Percentiles rank a stretch among this genome's conserved stretches.
Evolutionary conservation across 2,329 filamentous ascomycete species (phyloP).

Genomic region (Venturia asperata): DNA sequence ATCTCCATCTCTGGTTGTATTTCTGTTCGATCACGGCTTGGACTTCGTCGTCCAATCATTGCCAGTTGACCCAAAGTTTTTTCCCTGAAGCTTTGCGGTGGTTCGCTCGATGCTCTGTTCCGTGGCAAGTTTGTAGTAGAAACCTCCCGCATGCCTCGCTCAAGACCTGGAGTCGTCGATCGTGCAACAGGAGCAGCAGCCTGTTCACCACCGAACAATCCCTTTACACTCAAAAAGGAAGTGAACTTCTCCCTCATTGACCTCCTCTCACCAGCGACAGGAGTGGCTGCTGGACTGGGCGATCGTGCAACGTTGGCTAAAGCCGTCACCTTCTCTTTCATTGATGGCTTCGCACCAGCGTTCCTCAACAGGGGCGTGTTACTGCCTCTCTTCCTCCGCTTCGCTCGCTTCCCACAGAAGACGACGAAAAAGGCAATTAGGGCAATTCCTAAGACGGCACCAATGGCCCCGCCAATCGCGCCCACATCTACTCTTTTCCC

Average conservation of each 20-base stretch:
- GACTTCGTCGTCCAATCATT: background rate
- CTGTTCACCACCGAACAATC: slow-evolving; percentile 9
- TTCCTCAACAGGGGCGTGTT: background rate
- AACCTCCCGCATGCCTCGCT: slow-evolving; percentile 14
- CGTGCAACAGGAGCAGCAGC: background rate
- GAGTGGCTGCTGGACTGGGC: background rate
- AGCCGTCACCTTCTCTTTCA: slow-evolving; percentile 10
- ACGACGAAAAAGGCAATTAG: slow-evolving; percentile 8
- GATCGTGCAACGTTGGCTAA: background rate
- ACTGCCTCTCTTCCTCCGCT: slow-evolving; percentile 14
- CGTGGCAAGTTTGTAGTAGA: background rate
- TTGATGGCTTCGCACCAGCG: background rate
- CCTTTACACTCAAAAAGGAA: background rate
- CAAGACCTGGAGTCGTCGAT: slow-evolving; percentile 7
- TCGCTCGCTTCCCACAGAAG: slow-evolving; percentile 14
- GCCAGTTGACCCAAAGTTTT: slow-evolving; percentile 11
- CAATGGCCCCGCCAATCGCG: slow-evolving; percentile 6
- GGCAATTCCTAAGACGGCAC: background rate
- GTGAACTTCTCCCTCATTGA: background rate
- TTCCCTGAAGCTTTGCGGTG: background rate
- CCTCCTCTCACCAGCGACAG: slow-evolving; percentile 3
- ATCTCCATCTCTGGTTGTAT: background rate
- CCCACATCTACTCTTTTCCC: slow-evolving; percentile 13
- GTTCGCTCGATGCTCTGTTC: slow-evolving; percentile 15
- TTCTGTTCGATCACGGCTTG: background rate